Evolutionary conservation across 805 yeast genomes (phyloP).

Genomic region (Lipomyces oligophaga): DNA sequence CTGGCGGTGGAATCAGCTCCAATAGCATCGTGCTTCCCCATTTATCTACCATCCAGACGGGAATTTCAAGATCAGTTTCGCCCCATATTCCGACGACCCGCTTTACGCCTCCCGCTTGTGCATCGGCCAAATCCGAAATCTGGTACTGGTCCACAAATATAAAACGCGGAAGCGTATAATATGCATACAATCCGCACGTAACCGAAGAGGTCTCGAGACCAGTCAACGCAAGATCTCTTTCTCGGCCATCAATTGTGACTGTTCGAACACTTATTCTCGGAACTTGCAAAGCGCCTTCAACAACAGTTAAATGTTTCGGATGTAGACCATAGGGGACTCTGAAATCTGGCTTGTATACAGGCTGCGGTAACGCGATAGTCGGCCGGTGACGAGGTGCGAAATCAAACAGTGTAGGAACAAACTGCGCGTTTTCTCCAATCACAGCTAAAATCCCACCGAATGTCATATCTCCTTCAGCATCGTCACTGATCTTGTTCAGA

Average conservation of each 20-base stretch:
- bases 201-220: conserved; percentile 2
- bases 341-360: conserved; percentile 18
- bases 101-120: conserved; percentile 24
- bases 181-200: conserved; percentile 45
- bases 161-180: conserved; percentile 44
- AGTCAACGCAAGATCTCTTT: conserved; percentile 10
- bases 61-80: conserved; percentile 55
- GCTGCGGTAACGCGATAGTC: conserved; percentile 3
- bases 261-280: conserved; percentile 17
- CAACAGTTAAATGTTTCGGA: conserved; percentile 22
- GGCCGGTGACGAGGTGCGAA: conserved; percentile 21
- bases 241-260: conserved; percentile 16
- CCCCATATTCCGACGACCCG: conserved; percentile 43
- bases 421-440: conserved; percentile 26
- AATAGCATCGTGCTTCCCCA: conserved; percentile 51
- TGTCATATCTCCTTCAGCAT: conserved; percentile 20
- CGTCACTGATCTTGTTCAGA: conserved; percentile 17
- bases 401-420: conserved; percentile 27
- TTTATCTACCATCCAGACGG: conserved; percentile 45
- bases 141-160: conserved; percentile 57
- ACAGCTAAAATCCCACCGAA: conserved; percentile 28
- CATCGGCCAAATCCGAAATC: conserved; percentile 39
- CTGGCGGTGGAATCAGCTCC: conserved; percentile 32
- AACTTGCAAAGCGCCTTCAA: conserved; percentile 15
- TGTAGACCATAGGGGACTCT: conserved; percentile 26